These are phyloP conservation scores for Scheffersomyces coipomensis DNA, from an alignment of 805 yeast genomes.

Conservation along the genomic window DNA sequence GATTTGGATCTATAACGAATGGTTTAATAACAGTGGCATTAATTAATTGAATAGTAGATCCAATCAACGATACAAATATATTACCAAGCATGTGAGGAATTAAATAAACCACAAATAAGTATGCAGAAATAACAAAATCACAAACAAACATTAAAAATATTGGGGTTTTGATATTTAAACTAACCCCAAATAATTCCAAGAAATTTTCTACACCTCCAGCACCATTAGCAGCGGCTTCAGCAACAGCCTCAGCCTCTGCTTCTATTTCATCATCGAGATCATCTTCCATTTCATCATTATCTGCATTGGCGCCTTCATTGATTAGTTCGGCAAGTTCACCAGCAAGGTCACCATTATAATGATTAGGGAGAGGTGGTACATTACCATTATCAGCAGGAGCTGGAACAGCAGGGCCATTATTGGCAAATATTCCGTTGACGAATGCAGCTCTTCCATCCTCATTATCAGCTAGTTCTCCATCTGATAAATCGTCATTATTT, in stretches of 20 bases:
- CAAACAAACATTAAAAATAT: slow-evolving; percentile 29
- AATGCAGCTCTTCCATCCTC: slow-evolving; percentile 5
- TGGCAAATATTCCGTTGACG: no score
- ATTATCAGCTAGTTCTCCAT: neutral
- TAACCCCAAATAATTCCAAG: slow-evolving; percentile 35
- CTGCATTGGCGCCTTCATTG: neutral
- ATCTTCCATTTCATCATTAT: neutral
- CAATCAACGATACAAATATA: slow-evolving; percentile 12
- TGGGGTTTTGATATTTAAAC: slow-evolving; percentile 34
- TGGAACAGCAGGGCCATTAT: neutral
- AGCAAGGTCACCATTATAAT: neutral
- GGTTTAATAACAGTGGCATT: neutral
- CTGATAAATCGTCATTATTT: neutral
- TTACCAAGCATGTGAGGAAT: slow-evolving; percentile 50
- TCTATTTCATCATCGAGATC: slow-evolving; percentile 12
- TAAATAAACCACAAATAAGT: slow-evolving; percentile 42
- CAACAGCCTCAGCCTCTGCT: slow-evolving; percentile 6
- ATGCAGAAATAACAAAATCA: slow-evolving; percentile 30
- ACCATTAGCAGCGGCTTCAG: slow-evolving; percentile 11
- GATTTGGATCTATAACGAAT: neutral
- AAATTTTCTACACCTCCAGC: slow-evolving; percentile 23
- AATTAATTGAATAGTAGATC: slow-evolving; percentile 7
- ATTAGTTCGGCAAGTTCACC: neutral
- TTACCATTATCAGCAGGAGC: neutral
- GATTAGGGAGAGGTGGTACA: neutral